Conservation (phyloP, 371 early-diverging fungal species). For the Catenaria anguillulae region DNA sequence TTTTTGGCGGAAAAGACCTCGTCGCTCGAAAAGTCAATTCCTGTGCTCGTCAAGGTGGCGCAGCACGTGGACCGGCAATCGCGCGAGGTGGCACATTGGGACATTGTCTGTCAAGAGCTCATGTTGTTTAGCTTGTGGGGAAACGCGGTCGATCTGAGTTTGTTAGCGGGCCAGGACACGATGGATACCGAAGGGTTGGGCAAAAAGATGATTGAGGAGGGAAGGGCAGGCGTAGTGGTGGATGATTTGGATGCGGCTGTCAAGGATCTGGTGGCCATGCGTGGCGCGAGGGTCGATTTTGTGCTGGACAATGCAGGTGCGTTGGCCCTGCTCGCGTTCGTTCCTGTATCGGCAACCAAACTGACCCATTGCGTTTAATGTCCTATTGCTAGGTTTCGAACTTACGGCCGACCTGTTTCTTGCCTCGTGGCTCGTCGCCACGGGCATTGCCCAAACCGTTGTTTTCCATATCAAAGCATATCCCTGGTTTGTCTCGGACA, state of each 20-base stretch:
- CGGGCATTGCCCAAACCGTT: slow-evolving; percentile 43
- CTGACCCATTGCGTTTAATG: too few species aligned
- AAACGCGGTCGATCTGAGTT: slow-evolving; percentile 27
- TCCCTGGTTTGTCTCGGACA: slow-evolving; percentile 91
- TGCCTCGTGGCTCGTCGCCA: slow-evolving; percentile 68
- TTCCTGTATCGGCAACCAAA: too few species aligned
- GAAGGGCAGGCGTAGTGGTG: not conserved
- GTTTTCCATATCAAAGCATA: slow-evolving; percentile 73
- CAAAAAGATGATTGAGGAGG: not conserved
- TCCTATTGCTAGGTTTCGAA: slow-evolving; percentile 63
- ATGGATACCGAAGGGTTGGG: not conserved
- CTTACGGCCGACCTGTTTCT: slow-evolving; percentile 73
- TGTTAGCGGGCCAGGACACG: slow-evolving; percentile 8
- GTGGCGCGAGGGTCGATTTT: slow-evolving; percentile 36
- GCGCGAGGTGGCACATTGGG: slow-evolving; percentile 9
- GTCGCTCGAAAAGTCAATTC: slow-evolving; percentile 46
- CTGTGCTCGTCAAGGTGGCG: slow-evolving; percentile 47
- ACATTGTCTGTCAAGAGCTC: slow-evolving; percentile 39
- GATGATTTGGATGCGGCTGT: not conserved
- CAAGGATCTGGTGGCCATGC: not conserved
- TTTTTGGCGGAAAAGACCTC: slow-evolving; percentile 52
- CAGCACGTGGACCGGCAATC: slow-evolving; percentile 18
- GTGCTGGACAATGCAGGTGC: slow-evolving; percentile 72
- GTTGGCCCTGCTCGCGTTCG: not conserved
- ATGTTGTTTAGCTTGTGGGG: slow-evolving; percentile 72